Conservation (phyloP, 2,329 filamentous ascomycete genomes). For the Fusarium nanum region DNA sequence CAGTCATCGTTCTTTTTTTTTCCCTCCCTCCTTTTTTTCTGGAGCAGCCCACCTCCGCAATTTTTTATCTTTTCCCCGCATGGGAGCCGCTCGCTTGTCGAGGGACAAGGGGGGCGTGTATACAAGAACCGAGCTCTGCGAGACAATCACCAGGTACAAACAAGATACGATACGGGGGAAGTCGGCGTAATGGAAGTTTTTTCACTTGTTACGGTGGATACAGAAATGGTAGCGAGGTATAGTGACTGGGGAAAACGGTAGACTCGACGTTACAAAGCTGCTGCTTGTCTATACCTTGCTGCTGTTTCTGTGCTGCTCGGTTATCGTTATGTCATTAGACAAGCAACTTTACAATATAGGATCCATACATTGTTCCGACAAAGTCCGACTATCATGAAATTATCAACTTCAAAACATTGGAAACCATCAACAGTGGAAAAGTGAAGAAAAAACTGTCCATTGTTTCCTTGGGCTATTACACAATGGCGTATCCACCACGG, state of each 20-base stretch:
- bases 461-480: slow-evolving; percentile 32
- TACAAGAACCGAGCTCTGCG: neutral
- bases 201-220: slow-evolving; percentile 22
- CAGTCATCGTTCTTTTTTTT: slow-evolving; percentile 4
- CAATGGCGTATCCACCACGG: slow-evolving; percentile 38
- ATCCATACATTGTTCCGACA: slow-evolving; percentile 28
- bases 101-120: slow-evolving; percentile 32
- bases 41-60: slow-evolving; percentile 41
- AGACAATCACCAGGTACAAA: slow-evolving; percentile 5
- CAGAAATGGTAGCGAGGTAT: slow-evolving; percentile 13
- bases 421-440: neutral
- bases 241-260: slow-evolving; percentile 7
- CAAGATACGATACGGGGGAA: slow-evolving; percentile 19
- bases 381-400: slow-evolving; percentile 32
- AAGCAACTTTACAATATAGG: slow-evolving; percentile 25
- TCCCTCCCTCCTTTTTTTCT: slow-evolving; percentile 3
- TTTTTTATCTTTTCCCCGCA: slow-evolving; percentile 38
- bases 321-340: slow-evolving; percentile 35
- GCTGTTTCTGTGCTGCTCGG: neutral
- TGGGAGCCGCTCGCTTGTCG: slow-evolving; percentile 40
- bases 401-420: neutral
- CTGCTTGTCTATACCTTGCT: slow-evolving; percentile 1
- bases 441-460: slow-evolving; percentile 1
- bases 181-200: slow-evolving; percentile 35
- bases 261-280: neutral